A percentile compares a stretch with the other conserved stretches of the same genome.
Conservation (phyloP, 2,329 filamentous ascomycete species). For the Cadophora malorum region DNA sequence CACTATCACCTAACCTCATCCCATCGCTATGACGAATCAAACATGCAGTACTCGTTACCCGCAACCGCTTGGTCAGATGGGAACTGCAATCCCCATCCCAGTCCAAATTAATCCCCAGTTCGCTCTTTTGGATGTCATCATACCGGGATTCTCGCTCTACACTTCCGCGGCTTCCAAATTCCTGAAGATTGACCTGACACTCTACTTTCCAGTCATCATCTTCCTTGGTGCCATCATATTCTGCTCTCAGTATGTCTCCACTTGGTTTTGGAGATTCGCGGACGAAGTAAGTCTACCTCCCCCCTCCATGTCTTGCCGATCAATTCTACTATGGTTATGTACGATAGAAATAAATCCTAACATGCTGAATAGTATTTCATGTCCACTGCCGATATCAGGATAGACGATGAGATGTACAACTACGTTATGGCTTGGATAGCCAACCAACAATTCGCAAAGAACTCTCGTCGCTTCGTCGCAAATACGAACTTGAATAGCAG, state of each 20-base stretch:
- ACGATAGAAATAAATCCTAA: neutral
- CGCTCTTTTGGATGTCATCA: constrained; percentile 61
- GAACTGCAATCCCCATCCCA: constrained; percentile 21
- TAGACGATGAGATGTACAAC: constrained; percentile 76
- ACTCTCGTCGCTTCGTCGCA: constrained; percentile 67
- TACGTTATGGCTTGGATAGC: constrained; percentile 75
- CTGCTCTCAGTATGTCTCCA: constrained; percentile 58
- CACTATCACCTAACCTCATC: too few relatives aligned
- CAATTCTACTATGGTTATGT: neutral
- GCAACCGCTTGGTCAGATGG: constrained; percentile 3
- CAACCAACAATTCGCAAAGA: constrained; percentile 64
- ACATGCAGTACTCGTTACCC: constrained; percentile 18
- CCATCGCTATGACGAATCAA: constrained; percentile 26
- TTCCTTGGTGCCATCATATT: constrained; percentile 56
- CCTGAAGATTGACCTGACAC: constrained; percentile 65
- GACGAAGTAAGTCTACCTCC: constrained; percentile 43
- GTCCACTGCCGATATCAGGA: constrained; percentile 69
- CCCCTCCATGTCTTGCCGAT: neutral
- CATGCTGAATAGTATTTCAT: constrained; percentile 56
- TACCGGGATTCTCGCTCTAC: constrained; percentile 69
- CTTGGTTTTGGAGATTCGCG: constrained; percentile 55
- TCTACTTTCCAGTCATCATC: constrained; percentile 66
- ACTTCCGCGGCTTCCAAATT: constrained; percentile 60
- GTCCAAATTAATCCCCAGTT: constrained; percentile 45
- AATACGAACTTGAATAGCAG: constrained; percentile 66